Evolutionary conservation across 2,329 filamentous ascomycete species (phyloP), one percentile per base, ranked within the genome.

Genomic region (Scopulariopsis brevicaulis): DNA sequence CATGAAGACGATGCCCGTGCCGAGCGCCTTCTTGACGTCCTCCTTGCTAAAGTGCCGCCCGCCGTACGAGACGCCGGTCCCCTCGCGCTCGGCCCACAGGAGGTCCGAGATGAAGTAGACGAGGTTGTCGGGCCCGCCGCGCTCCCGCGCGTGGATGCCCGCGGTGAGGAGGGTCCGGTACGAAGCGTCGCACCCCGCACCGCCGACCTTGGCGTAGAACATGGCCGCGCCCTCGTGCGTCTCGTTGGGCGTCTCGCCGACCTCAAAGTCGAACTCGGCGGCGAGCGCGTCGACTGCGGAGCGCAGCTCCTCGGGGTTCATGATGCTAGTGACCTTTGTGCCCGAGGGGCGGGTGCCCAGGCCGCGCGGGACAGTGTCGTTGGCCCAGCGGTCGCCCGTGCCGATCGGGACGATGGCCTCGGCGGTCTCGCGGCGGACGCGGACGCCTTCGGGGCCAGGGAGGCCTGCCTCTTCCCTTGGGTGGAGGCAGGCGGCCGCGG

Each of bases 71-170:
- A 84, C 64, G 7, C 80, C 80, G 3, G 69, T 72, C 24, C 73
- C 71, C 37, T 73, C 68, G 63, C 76, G 73, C 62, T 77, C 72
- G 20, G 81, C 81, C 53, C 74, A 73, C 3, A 84, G 72, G 4
- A 84, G 71, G 64, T 84, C 81, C 0, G 78, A 70, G 34, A 83
- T 70, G 68, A 81, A 83, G 71, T 82, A 82, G 51, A 84, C 67
- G 15, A 83, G 69, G 59, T 78, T 73, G 64, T 84, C 81, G 0
- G 80, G 74, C 0, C 75, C 77, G 28, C 80, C 81, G 11, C 81
- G 76, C 67, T 84, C 81, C 25, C 81, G 77, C 10, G 81, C 78
- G 63, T 84, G 81, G 53, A 83, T 75, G 28, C 72, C 78, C 50
- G 75, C 75, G 59, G 77, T 77, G 59, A 84, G 68, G 64, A 79